Conservation (phyloP, 306 rosid genomes). For the Citrullus amarus region DNA sequence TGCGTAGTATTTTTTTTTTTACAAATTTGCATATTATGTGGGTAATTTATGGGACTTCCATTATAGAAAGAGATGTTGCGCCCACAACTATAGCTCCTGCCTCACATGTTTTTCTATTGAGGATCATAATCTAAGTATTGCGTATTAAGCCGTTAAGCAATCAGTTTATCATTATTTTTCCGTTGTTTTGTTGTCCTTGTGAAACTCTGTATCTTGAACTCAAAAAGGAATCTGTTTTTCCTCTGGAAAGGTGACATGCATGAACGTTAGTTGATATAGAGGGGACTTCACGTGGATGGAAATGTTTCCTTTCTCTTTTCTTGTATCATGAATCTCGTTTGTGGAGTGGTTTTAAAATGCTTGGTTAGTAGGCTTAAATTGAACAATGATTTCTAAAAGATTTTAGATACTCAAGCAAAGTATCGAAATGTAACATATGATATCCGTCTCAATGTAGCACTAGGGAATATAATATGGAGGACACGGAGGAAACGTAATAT, state of each 20-base stretch:
- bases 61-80: background rate
- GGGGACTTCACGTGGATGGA: background rate
- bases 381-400: background rate
- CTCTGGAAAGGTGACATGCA: background rate
- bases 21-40: background rate
- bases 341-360: background rate
- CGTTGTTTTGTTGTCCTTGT: too few species aligned
- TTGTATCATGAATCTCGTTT: background rate
- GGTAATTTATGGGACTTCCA: background rate
- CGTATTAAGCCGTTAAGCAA: too few species aligned
- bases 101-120: too few species aligned
- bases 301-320: background rate
- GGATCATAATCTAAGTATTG: too few species aligned
- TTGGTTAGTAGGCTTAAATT: background rate
- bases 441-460: background rate
- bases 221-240: background rate
- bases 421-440: slow-evolving; percentile 1
- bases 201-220: background rate
- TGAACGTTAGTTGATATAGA: background rate
- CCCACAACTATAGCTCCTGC: too few species aligned
- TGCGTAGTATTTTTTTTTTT: background rate
- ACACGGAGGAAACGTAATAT: background rate
- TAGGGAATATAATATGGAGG: background rate
- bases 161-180: too few species aligned
- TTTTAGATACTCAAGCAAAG: background rate